A percentile compares a stretch with the other conserved stretches of the same genome.
These are phyloP conservation scores for Delphinella strobiligena DNA, from an alignment of 2,329 filamentous ascomycete species.

Conservation along the genomic window DNA sequence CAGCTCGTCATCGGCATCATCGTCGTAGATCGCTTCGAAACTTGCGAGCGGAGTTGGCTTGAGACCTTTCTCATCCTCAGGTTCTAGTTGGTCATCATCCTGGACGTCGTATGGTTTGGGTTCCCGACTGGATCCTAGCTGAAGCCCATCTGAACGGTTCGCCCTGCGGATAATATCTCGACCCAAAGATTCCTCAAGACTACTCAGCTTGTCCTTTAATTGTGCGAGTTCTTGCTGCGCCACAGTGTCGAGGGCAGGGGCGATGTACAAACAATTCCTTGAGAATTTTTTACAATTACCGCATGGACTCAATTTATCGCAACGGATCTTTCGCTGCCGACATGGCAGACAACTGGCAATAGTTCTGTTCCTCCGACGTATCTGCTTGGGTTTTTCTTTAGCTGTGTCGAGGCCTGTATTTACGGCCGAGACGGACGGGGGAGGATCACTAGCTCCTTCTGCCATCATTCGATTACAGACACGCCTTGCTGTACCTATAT, in stretches of 20 bases:
- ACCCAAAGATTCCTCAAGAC: slow-evolving; percentile 57
- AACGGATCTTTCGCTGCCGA: slow-evolving; percentile 65
- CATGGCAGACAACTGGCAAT: slow-evolving; percentile 36
- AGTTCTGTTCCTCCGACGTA: slow-evolving; percentile 8
- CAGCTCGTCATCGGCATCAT: slow-evolving; percentile 52
- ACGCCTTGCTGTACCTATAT: too few relatives aligned
- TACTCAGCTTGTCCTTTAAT: slow-evolving; percentile 68
- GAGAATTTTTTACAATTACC: slow-evolving; percentile 47
- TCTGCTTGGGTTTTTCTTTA: slow-evolving; percentile 8
- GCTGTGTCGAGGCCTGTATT: slow-evolving; percentile 2
- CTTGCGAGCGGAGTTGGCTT: slow-evolving; percentile 51
- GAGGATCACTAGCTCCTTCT: slow-evolving; percentile 4
- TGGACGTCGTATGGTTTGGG: slow-evolving; percentile 42
- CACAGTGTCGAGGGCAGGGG: slow-evolving; percentile 54
- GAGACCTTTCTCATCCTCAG: slow-evolving; percentile 45
- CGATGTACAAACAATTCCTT: slow-evolving; percentile 51
- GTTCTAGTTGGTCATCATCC: slow-evolving; percentile 35
- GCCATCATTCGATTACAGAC: slow-evolving; percentile 6
- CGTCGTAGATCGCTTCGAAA: slow-evolving; percentile 57
- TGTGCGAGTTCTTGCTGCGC: slow-evolving; percentile 60
- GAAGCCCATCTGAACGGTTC: slow-evolving; percentile 10
- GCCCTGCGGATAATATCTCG: slow-evolving; percentile 46
- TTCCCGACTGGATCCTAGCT: slow-evolving; percentile 1
- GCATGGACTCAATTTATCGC: slow-evolving; percentile 62
- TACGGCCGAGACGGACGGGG: slow-evolving; percentile 6